Conservation (phyloP, 176 grass and related monocot genomes). For the Tuctoria greenei region DNA sequence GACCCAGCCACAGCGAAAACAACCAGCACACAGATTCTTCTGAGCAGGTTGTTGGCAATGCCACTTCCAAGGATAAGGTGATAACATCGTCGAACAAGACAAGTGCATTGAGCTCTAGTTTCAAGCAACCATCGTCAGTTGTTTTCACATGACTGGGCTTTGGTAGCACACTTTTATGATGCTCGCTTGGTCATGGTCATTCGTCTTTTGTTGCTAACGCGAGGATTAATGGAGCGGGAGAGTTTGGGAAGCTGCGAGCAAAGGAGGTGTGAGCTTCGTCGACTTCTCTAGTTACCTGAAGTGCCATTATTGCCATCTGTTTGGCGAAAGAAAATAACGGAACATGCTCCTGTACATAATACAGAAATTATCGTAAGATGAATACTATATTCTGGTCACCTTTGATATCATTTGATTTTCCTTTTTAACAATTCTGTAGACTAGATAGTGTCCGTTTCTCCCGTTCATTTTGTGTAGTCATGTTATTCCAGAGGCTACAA, state of each 20-base stretch:
- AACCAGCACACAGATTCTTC: slow-evolving; percentile 54
- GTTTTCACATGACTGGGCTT: slow-evolving; percentile 57
- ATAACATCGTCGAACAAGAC: slow-evolving; percentile 47
- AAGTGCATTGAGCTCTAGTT: slow-evolving; percentile 41
- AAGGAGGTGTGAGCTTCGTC: slow-evolving; percentile 6
- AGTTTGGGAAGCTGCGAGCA: slow-evolving; percentile 37
- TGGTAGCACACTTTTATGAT: slow-evolving; percentile 49
- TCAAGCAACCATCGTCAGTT: slow-evolving; percentile 63
- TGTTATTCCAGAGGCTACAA: slow-evolving; percentile 1
- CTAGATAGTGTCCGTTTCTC: slow-evolving; percentile 32
- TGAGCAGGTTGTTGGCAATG: slow-evolving; percentile 42
- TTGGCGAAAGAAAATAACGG: slow-evolving; percentile 68
- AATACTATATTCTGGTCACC: slow-evolving; percentile 37
- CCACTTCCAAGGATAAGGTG: slow-evolving; percentile 53
- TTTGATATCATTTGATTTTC: slow-evolving; percentile 27
- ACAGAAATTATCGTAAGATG: slow-evolving; percentile 50
- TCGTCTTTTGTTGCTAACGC: slow-evolving; percentile 58
- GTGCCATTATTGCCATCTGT: slow-evolving; percentile 48
- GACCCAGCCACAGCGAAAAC: slow-evolving; percentile 51
- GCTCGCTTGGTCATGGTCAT: slow-evolving; percentile 38
- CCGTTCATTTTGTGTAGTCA: slow-evolving; percentile 4
- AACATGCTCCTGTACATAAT: slow-evolving; percentile 74
- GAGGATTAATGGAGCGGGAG: slow-evolving; percentile 29
- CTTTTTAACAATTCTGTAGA: slow-evolving; percentile 34
- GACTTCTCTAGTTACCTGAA: slow-evolving; percentile 44